Percentiles rank a stretch among this genome's conserved stretches.
These are phyloP conservation scores for Spergularia azorica DNA, from an alignment of 179 eudicot genomes.

Conservation along the genomic window DNA sequence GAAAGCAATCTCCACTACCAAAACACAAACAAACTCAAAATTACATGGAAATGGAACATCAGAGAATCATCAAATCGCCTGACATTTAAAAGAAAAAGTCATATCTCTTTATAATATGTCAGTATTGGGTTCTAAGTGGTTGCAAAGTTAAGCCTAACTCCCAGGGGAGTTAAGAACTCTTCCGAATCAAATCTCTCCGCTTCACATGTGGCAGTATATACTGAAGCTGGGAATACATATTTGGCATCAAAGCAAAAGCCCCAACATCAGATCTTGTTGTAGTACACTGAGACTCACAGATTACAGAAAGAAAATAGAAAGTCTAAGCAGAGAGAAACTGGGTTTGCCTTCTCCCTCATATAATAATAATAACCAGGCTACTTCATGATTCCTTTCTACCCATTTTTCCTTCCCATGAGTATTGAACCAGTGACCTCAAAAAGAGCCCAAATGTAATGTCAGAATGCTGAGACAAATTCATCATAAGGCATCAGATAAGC, in stretches of 20 bases:
- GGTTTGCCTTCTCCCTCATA: slow-evolving; percentile 1
- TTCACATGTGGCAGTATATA: neutral
- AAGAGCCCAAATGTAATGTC: neutral
- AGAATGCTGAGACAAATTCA: slow-evolving; percentile 2
- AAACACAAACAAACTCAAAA: neutral
- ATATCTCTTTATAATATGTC: neutral
- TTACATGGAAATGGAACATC: neutral
- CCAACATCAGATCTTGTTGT: neutral
- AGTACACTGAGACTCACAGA: neutral
- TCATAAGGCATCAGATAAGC: slow-evolving; percentile 8
- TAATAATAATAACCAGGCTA: slow-evolving; percentile 1
- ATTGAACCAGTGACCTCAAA: neutral
- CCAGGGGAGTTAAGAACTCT: neutral
- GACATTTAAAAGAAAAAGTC: neutral
- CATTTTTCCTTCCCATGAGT: neutral
- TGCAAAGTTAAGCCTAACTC: neutral
- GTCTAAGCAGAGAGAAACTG: neutral
- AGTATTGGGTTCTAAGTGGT: neutral
- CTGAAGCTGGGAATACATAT: neutral
- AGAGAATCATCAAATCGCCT: neutral
- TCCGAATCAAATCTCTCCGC: neutral
- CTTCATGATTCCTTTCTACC: neutral
- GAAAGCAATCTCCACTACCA: neutral
- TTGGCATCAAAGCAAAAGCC: neutral
- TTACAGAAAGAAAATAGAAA: neutral